These are phyloP conservation scores for Yarrowia deformans DNA, from an alignment of 805 yeast genomes.

Conservation along the genomic window DNA sequence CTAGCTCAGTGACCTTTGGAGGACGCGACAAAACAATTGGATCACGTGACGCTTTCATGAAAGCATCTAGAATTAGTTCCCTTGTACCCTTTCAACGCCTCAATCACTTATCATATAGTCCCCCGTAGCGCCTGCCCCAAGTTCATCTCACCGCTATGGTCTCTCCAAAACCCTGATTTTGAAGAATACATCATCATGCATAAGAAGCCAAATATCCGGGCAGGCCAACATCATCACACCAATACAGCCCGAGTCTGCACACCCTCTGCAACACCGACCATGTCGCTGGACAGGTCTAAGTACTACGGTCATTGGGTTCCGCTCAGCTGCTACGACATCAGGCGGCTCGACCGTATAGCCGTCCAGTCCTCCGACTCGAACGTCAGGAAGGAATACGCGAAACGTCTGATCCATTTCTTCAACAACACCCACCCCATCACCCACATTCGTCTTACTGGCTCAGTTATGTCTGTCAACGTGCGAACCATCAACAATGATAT, in stretches of 20 bases:
- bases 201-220: background rate
- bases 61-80: too few relatives aligned
- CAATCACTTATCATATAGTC: too few relatives aligned
- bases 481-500: background rate
- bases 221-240: background rate
- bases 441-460: conserved; percentile 17
- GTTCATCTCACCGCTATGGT: too few relatives aligned
- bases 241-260: background rate
- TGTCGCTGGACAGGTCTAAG: conserved; percentile 34
- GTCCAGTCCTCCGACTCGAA: background rate
- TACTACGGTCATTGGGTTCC: conserved; percentile 35
- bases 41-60: too few relatives aligned
- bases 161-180: background rate
- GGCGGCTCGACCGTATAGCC: background rate
- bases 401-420: conserved; percentile 1
- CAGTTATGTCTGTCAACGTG: background rate
- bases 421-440: conserved; percentile 29
- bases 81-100: too few relatives aligned
- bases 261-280: background rate
- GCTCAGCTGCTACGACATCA: conserved; percentile 10
- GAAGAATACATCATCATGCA: background rate
- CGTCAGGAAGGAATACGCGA: background rate
- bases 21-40: too few relatives aligned
- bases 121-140: too few relatives aligned
- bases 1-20: too few relatives aligned